These are phyloP conservation scores for Marasmius fiardii DNA, from an alignment of 1,284 basidiomycete species.

Conservation along the genomic window DNA sequence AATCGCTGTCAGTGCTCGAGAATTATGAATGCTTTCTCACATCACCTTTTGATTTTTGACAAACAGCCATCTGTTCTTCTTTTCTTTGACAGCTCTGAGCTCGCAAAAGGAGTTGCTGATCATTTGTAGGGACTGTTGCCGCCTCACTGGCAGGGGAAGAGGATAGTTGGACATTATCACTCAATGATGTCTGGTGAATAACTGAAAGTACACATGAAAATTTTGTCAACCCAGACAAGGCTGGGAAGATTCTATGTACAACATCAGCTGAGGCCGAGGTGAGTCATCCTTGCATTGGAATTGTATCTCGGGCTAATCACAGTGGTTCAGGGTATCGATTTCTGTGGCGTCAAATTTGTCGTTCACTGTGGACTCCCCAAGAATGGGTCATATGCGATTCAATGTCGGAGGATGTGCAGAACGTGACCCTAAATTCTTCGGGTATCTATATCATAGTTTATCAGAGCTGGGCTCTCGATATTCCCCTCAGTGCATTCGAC, in stretches of 20 bases:
- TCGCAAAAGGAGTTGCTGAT: not conserved
- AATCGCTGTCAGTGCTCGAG: not conserved
- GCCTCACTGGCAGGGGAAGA: not conserved
- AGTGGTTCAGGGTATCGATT: not conserved
- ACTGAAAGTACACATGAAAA: not conserved
- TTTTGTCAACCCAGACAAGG: not conserved
- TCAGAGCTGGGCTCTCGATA: not conserved
- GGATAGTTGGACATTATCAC: not conserved
- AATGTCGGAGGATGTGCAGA: not conserved
- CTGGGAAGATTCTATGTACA: not conserved
- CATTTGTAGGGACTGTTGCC: not conserved
- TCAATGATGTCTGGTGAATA: not conserved
- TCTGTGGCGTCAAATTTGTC: not conserved
- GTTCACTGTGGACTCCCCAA: not conserved
- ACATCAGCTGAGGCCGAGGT: not conserved
- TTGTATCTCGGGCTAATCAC: not conserved
- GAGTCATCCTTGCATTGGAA: not conserved
- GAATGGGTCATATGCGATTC: not conserved
- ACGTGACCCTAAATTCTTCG: not conserved
- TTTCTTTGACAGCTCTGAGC: not conserved
- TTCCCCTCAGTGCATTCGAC: not conserved
- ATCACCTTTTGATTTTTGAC: not conserved
- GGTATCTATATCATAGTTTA: not conserved
- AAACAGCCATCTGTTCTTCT: not conserved
- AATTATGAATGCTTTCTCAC: slow-evolving; percentile 4